Base-by-base conservation (phyloP, 139 green algal species). In the Penium margaritaceum region DNA sequence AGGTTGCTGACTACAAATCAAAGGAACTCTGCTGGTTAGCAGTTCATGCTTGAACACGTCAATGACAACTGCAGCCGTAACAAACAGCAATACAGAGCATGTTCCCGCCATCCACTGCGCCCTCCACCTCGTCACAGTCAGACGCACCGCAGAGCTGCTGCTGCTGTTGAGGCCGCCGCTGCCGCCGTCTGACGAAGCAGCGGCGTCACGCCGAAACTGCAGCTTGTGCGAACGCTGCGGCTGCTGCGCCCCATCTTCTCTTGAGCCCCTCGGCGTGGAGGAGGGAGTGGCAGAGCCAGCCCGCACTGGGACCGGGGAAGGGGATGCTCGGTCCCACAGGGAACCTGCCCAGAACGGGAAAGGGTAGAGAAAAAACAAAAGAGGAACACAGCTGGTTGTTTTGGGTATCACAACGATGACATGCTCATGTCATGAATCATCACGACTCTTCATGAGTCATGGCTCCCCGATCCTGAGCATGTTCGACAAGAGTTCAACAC, bases 141-240 rank as follows among this genome's bases (percentile, higher is more conserved):
- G 29, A 39, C n/a, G n/a, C n/a, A n/a, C n/a, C n/a, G 35, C n/a
- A 15, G 14, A n/a, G 54, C 43, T 27, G 5, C 63, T 19, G 24
- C 46, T 44, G 44, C 44, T 68, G 47, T 43, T 75, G 36, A 17
- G 27, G 24, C 35, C 17, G 9, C 44, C 35, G 41, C 46, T 68
- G 3, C 33, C 47, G n/a, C 14, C 46, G n/a, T 17, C 67, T 27
- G 36, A 19, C 34, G 34, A 46, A 67, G 33, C 33, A 71, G 53
- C 53, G 35, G 39, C 90, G 76, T 17, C 88, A 80, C 19, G 27
- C 21, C 34, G 58, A 32, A 76, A 75, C 19, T 17, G 63, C 37
- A 66, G 53, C 63, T 72, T n/a, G n/a, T 78, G 57, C 39, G 33
- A 78, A 21, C 57, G 70, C 21, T 24, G 33, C n/a, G 58, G 32